A percentile compares a stretch with the other conserved stretches of the same genome.
Evolutionary conservation across 2,329 filamentous ascomycete species (phyloP).

Genomic region (Tympanopsis confertula): DNA sequence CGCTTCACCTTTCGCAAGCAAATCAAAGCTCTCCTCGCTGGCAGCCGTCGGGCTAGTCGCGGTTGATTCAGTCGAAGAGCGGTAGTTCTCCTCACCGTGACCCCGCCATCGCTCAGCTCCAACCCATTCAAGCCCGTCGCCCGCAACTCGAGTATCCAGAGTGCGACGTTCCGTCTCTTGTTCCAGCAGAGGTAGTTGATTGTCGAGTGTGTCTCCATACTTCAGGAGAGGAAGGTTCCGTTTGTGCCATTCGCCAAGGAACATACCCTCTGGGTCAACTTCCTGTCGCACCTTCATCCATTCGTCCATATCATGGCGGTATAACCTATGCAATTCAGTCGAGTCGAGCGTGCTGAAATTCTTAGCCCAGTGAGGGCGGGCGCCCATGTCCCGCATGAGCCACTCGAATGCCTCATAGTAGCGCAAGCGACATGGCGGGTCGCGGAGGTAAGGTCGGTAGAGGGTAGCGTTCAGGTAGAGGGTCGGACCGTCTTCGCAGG

Average conservation of each 20-base stretch:
- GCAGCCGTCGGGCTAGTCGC: slow-evolving; percentile 14
- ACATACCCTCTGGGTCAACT: slow-evolving; percentile 73
- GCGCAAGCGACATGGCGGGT: slow-evolving; percentile 63
- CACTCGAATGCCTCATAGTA: slow-evolving; percentile 89
- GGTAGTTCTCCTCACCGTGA: neutral
- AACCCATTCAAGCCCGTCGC: neutral
- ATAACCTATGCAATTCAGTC: slow-evolving; percentile 53
- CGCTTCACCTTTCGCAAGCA: slow-evolving; percentile 27
- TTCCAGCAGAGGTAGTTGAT: neutral
- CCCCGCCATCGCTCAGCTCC: neutral
- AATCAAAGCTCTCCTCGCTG: slow-evolving; percentile 33
- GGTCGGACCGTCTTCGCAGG: slow-evolving; percentile 54
- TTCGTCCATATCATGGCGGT: slow-evolving; percentile 52
- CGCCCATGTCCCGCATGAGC: slow-evolving; percentile 76
- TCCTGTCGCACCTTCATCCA: slow-evolving; percentile 60
- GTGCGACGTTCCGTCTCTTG: neutral
- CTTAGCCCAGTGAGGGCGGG: slow-evolving; percentile 83
- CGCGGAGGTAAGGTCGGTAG: slow-evolving; percentile 68
- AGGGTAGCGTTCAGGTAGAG: slow-evolving; percentile 84
- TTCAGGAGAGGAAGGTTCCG: slow-evolving; percentile 42
- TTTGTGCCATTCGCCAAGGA: slow-evolving; percentile 82
- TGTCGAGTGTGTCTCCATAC: slow-evolving; percentile 7
- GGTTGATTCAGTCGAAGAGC: slow-evolving; percentile 4
- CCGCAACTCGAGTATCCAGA: neutral
- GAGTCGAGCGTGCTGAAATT: slow-evolving; percentile 57